phyloP scores from a whole-genome alignment of 2,329 filamentous ascomycete species.

The Fusarium chuoi region DNA sequence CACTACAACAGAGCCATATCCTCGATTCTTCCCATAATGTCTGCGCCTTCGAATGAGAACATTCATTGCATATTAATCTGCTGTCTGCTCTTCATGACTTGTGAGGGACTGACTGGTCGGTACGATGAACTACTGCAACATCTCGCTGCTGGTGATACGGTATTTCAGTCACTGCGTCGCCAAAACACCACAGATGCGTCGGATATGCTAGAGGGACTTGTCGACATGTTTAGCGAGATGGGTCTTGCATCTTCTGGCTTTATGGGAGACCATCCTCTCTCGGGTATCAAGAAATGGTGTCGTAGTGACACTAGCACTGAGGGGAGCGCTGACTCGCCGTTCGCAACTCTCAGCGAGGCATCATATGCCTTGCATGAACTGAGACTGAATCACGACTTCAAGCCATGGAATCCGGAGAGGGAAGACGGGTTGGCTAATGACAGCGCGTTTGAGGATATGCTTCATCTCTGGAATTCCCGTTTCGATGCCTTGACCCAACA shows the following conservation, averaged over 20 bases:
- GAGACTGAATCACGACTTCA: background rate
- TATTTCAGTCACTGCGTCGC: background rate
- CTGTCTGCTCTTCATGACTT: conserved; percentile 10
- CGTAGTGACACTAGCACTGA: background rate
- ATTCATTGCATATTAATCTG: conserved; percentile 2
- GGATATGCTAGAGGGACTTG: background rate
- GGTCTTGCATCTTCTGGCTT: background rate
- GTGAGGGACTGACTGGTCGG: background rate
- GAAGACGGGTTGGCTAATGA: background rate
- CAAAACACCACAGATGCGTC: background rate
- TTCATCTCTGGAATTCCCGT: background rate
- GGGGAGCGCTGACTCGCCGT: fast-evolving
- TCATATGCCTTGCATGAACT: background rate
- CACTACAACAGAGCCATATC: conserved; percentile 20
- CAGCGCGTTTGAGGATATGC: background rate
- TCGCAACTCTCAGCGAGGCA: background rate
- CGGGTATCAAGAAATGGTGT: background rate
- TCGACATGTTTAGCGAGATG: conserved; percentile 1
- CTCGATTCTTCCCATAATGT: conserved; percentile 3
- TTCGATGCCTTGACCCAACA: background rate
- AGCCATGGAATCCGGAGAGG: background rate
- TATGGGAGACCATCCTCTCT: background rate
- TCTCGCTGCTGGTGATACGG: background rate
- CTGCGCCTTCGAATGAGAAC: background rate
- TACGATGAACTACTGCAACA: conserved; percentile 3